Conservation (phyloP, 2,329 filamentous ascomycete species). For the Seiridium unicorne region DNA sequence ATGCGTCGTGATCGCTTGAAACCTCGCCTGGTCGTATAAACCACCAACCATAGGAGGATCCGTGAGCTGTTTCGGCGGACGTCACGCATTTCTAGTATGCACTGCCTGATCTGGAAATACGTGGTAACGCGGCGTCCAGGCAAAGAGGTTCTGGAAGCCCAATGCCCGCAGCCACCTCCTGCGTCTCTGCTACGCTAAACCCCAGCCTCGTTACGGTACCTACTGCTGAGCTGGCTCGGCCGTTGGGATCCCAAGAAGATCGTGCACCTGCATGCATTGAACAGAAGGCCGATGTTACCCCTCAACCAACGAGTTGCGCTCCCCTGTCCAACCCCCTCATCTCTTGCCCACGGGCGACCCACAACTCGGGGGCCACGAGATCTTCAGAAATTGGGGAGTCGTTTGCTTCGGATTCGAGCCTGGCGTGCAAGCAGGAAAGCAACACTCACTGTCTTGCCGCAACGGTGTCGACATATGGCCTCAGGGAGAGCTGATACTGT, state of each 20-base stretch:
- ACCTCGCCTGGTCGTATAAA: too few relatives aligned
- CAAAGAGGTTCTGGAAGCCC: neutral
- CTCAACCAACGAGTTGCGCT: neutral
- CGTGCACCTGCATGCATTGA: neutral
- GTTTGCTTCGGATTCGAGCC: neutral
- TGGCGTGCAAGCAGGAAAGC: neutral
- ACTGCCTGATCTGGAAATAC: neutral
- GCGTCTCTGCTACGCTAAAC: too few relatives aligned
- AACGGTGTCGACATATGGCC: neutral
- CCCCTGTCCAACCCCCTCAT: neutral
- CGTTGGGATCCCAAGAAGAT: neutral
- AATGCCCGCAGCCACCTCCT: too few relatives aligned
- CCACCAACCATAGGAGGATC: too few relatives aligned
- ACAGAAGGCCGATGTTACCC: constrained; percentile 5
- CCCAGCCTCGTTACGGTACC: too few relatives aligned
- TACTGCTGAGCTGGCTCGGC: neutral
- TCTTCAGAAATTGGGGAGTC: constrained; percentile 1
- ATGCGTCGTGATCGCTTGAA: too few relatives aligned
- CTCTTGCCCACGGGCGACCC: neutral
- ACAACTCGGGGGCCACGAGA: constrained; percentile 4
- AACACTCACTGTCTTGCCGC: neutral
- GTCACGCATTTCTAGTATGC: neutral
- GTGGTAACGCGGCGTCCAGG: neutral
- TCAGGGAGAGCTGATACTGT: too few relatives aligned
- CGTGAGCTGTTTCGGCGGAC: too few relatives aligned